Evolutionary conservation across 306 rosid genomes (phyloP), one percentile per base, ranked within the genome.

Genomic region (Cicer yamashitae): DNA sequence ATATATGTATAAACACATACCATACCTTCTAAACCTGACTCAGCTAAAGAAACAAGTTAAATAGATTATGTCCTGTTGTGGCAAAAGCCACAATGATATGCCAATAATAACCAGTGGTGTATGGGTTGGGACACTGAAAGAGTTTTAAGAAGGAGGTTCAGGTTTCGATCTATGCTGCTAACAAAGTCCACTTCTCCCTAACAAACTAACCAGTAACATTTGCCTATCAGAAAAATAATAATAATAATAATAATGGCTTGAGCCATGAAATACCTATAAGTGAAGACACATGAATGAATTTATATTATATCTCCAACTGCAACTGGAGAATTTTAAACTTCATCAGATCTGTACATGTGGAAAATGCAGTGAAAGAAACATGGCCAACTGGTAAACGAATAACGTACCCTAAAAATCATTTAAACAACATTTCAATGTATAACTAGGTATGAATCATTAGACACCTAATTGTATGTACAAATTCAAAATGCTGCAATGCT

Each of bases 281-380:
- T 14, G 57, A 51, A 51, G 53, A n/a, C 20, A n/a, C 56, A 2
- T n/a, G 56, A 50, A 50, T 50, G 20, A 6, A n/a, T n/a, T 50
- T 6, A n/a, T 50, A n/a, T 14, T n/a, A 50, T 51, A 51, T 6
- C 17, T 50, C n/a, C 56, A n/a, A 6, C 56, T 50, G 3, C 56
- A 50, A n/a, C 56, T n/a, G 8, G 56, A 50, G 17, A 50, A 50
- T 17, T 53, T 7, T 2, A 75, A 75, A 22, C 46, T 40, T 45
- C 65, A 51, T 52, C 41, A 25, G 51, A 62, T 34, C 22, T 20
- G 66, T 54, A 17, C 34, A 54, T 54, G 13, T 34, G 91, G 90
- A 43, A 87, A 67, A 47, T 68, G 61, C 59, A 85, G 67, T 11
- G 87, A 79, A 12, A 84, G 82, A 80, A 88, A 87, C 91, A 89